Conservation (phyloP, 305 asterid species). For the Fraxinus angustifolia region DNA sequence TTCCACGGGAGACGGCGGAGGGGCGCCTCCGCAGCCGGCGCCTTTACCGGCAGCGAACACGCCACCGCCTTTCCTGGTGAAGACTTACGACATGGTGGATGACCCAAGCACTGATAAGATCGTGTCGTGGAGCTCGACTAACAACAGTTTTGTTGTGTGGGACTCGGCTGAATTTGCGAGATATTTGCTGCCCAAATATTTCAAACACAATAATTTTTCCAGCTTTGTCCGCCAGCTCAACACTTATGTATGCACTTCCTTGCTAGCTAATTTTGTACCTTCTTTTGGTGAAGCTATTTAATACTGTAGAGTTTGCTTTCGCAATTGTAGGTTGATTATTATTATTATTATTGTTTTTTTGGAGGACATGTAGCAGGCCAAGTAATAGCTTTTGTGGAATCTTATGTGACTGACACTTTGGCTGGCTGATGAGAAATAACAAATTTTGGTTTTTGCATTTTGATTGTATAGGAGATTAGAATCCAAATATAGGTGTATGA, state of each 20-base stretch:
- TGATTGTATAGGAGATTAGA: neutral
- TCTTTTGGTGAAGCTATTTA: neutral
- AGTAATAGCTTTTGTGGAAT: neutral
- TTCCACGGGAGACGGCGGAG: constrained; percentile 1
- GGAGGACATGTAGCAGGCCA: neutral
- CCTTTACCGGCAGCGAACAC: constrained; percentile 38
- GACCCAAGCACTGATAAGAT: constrained; percentile 46
- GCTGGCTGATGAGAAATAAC: neutral
- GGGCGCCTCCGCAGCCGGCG: constrained; percentile 22
- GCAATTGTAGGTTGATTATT: neutral
- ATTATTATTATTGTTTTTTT: neutral
- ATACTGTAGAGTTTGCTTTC: neutral
- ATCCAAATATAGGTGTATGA: neutral
- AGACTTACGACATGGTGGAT: constrained; percentile 64
- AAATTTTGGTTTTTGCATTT: neutral
- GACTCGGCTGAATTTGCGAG: constrained; percentile 47
- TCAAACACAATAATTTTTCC: constrained; percentile 55
- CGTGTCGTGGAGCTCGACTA: constrained; percentile 49
- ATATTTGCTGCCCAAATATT: constrained; percentile 44
- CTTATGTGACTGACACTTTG: neutral
- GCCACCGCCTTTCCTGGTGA: constrained; percentile 50
- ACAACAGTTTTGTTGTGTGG: constrained; percentile 58
- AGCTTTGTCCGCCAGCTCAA: constrained; percentile 58
- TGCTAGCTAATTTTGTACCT: neutral
- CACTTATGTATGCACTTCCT: constrained; percentile 39